Evolutionary conservation across 441 rosid genomes (phyloP).

Genomic region (Hypseocharis bilobata): DNA sequence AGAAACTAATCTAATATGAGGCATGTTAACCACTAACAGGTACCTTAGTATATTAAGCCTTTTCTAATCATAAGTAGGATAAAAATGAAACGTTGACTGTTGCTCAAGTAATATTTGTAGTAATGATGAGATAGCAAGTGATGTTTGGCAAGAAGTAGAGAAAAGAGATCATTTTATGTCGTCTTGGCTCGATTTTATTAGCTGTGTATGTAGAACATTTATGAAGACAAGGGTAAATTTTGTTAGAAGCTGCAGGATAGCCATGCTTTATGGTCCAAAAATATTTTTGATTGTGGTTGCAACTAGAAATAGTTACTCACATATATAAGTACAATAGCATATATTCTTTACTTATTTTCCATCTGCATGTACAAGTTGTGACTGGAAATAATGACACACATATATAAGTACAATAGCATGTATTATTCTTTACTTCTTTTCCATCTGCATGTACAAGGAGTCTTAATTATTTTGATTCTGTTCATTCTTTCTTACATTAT

Average conservation of each 20-base stretch:
- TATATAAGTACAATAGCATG: background rate
- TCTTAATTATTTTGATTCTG: slow-evolving; percentile 1
- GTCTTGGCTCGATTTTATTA: too few species aligned
- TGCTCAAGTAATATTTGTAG: too few species aligned
- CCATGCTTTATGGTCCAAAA: background rate
- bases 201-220: background rate
- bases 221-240: background rate
- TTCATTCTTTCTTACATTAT: slow-evolving; percentile 12
- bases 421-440: background rate
- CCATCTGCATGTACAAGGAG: background rate
- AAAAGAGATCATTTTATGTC: too few species aligned
- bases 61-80: too few species aligned
- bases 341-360: background rate
- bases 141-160: too few species aligned
- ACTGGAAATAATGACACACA: slow-evolving; percentile 8
- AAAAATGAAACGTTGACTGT: too few species aligned
- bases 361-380: background rate
- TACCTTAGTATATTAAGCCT: too few species aligned
- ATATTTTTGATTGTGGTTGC: background rate
- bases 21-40: too few species aligned
- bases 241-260: background rate
- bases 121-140: too few species aligned
- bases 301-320: slow-evolving; percentile 8
- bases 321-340: background rate
- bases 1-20: too few species aligned